Conservation (phyloP, 192 early-diverging fungal species). For the Backusella morwellensis region DNA sequence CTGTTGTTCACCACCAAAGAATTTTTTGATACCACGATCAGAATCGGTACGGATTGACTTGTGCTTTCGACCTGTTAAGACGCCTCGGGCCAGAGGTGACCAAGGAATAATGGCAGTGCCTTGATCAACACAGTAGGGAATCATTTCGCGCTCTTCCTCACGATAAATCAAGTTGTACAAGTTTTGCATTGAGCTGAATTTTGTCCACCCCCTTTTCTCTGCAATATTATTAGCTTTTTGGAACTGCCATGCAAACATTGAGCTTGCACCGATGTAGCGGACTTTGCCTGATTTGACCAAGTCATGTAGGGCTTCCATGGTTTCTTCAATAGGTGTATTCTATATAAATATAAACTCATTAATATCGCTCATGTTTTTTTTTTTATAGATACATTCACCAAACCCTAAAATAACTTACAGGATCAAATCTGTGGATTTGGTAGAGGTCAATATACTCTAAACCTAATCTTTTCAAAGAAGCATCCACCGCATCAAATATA, state of each 20-base stretch:
- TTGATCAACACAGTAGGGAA: slow-evolving; percentile 40
- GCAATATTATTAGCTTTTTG: slow-evolving; percentile 43
- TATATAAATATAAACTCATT: not conserved
- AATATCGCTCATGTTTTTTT: too few relatives aligned
- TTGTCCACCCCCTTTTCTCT: slow-evolving; percentile 47
- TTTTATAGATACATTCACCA: too few relatives aligned
- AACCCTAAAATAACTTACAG: not conserved
- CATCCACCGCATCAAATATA: slow-evolving; percentile 34
- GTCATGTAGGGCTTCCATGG: slow-evolving; percentile 40
- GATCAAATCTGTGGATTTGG: slow-evolving; percentile 44
- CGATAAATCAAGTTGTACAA: slow-evolving; percentile 42
- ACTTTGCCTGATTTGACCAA: slow-evolving; percentile 43
- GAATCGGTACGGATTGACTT: not conserved
- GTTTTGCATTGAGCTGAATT: slow-evolving; percentile 50
- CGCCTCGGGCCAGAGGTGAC: slow-evolving; percentile 48
- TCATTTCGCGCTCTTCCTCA: slow-evolving; percentile 60
- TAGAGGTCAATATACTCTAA: slow-evolving; percentile 53
- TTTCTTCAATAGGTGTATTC: slow-evolving; percentile 46
- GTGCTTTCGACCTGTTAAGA: slow-evolving; percentile 33
- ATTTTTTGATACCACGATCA: not conserved
- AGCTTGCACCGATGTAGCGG: slow-evolving; percentile 35
- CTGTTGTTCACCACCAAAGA: not conserved
- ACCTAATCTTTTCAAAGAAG: slow-evolving; percentile 24
- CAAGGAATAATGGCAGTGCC: slow-evolving; percentile 44
- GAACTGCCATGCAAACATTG: slow-evolving; percentile 47